These are phyloP conservation scores for Codiaeum variegatum DNA, from an alignment of 441 rosid species.

Conservation along the genomic window DNA sequence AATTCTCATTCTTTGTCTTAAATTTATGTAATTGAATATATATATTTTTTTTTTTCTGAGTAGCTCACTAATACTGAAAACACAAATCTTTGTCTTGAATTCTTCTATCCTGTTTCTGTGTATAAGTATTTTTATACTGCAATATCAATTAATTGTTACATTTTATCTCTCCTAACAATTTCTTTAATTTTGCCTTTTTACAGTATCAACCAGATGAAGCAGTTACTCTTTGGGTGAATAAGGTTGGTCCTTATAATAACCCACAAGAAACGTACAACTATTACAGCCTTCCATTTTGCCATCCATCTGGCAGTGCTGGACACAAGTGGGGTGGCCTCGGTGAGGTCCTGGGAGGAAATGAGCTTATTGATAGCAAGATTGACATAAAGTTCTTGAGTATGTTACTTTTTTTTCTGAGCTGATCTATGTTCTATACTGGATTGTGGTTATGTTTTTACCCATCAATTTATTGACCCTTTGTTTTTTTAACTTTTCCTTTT, in stretches of 20 bases:
- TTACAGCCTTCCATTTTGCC: conserved; percentile 98
- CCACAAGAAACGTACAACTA: conserved; percentile 99
- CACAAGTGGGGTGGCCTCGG: conserved; percentile 99
- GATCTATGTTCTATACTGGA: conserved; percentile 14
- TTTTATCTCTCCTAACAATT: not conserved
- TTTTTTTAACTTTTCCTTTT: too few relatives aligned
- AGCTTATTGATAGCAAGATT: conserved; percentile 91
- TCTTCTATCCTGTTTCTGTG: not conserved
- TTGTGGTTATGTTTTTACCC: not conserved
- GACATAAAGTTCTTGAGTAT: conserved; percentile 81
- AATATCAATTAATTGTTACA: not conserved
- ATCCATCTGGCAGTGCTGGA: conserved; percentile 44
- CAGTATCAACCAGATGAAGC: conserved; percentile 83
- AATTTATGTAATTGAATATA: not conserved
- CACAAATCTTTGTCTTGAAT: not conserved
- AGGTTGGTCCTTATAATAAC: conserved; percentile 98
- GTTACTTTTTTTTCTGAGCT: conserved; percentile 20
- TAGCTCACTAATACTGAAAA: not conserved
- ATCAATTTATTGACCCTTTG: not conserved
- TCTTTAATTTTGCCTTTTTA: conserved; percentile 23
- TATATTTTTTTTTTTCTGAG: too few relatives aligned
- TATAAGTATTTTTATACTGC: not conserved
- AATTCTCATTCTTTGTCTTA: not conserved
- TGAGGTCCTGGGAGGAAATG: conserved; percentile 99
- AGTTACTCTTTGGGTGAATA: conserved; percentile 96